Evolutionary conservation across 2,329 filamentous ascomycete species (phyloP).

Genomic region (Penicillium sp.): DNA sequence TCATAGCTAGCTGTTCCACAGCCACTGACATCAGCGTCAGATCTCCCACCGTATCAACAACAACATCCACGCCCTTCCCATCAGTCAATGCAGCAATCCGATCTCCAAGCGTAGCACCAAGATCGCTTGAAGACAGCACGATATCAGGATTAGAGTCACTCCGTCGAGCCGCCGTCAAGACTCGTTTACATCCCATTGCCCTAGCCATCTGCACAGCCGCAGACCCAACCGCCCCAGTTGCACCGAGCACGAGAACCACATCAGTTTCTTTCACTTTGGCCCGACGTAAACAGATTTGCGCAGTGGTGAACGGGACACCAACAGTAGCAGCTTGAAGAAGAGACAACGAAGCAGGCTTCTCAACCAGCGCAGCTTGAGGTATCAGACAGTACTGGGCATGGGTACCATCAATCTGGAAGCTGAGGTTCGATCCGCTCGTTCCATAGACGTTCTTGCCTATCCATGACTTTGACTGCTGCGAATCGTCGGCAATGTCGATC

Average conservation of each 20-base stretch:
- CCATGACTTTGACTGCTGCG: conserved; percentile 12
- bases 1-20: conserved; percentile 20
- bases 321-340: conserved; percentile 27
- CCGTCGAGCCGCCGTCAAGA: conserved; percentile 24
- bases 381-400: conserved; percentile 28
- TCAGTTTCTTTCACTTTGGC: conserved; percentile 22
- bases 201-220: conserved; percentile 23
- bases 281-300: conserved; percentile 19
- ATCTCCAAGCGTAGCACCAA: not conserved
- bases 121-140: not conserved
- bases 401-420: conserved; percentile 25
- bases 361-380: conserved; percentile 12
- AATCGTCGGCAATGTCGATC: conserved; percentile 17
- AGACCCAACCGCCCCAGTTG: conserved; percentile 27
- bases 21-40: conserved; percentile 22
- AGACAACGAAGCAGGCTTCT: conserved; percentile 19
- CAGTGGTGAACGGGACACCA: conserved; percentile 28
- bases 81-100: conserved; percentile 6
- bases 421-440: conserved; percentile 25
- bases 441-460: conserved; percentile 29
- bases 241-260: conserved; percentile 28
- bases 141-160: conserved; percentile 19
- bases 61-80: conserved; percentile 17
- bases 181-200: conserved; percentile 21
- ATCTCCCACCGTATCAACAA: conserved; percentile 30